Conservation (phyloP, 2,329 filamentous ascomycete genomes). For the Raffaelea deltoideospora region DNA sequence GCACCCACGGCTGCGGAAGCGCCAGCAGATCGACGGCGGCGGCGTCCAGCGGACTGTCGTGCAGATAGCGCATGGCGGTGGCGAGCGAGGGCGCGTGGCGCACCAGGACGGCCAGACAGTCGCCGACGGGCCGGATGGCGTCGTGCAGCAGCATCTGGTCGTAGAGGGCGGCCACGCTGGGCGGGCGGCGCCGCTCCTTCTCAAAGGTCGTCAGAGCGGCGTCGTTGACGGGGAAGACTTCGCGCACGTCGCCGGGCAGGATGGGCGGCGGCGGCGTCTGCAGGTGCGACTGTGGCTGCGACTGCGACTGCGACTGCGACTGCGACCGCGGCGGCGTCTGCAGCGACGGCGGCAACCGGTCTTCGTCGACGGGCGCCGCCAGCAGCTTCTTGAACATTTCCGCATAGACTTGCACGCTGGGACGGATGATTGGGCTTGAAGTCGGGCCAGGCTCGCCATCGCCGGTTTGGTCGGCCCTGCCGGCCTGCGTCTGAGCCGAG, state of each 20-base stretch:
- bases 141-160: conserved; percentile 34
- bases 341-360: neutral
- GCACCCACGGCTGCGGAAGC: conserved; percentile 1
- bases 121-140: conserved; percentile 30
- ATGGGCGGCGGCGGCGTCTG: conserved; percentile 8
- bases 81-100: conserved; percentile 31
- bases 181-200: conserved; percentile 44
- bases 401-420: conserved; percentile 32
- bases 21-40: conserved; percentile 3
- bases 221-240: conserved; percentile 38
- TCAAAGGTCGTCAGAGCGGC: conserved; percentile 50
- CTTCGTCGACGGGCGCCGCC: conserved; percentile 15
- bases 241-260: conserved; percentile 45
- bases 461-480: too few species aligned
- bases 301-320: too few species aligned
- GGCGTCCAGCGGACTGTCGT: conserved; percentile 23
- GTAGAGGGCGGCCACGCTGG: conserved; percentile 43
- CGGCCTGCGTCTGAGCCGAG: too few species aligned
- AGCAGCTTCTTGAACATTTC: conserved; percentile 46
- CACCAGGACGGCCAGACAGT: conserved; percentile 41
- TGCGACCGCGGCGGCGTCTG: neutral
- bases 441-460: too few species aligned
- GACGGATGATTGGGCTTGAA: too few species aligned
- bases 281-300: too few species aligned
- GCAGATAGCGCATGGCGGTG: conserved; percentile 33